phyloP scores from a whole-genome alignment of 1,139 yeast genomes.

The Taiozyma sp. region DNA sequence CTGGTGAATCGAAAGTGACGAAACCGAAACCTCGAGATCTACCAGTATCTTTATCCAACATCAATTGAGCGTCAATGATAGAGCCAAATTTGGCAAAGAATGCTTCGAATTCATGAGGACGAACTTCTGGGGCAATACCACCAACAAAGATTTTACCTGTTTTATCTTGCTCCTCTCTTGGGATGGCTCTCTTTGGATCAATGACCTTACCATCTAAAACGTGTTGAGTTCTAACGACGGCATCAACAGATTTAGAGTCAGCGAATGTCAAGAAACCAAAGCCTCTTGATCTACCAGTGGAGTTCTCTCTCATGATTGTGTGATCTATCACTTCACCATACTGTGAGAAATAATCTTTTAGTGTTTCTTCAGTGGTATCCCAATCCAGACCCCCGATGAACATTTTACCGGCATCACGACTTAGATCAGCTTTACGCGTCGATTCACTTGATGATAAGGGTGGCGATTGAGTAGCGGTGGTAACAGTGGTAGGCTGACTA shows the following conservation, averaged over 20 bases:
- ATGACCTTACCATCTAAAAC: constrained; percentile 93
- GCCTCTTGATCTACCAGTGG: constrained; percentile 93
- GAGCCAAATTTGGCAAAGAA: constrained; percentile 90
- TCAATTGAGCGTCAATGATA: constrained; percentile 93
- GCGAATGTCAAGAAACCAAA: constrained; percentile 93
- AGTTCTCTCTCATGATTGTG: constrained; percentile 90
- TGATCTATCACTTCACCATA: constrained; percentile 89
- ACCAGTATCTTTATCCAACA: constrained; percentile 98
- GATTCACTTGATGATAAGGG: constrained; percentile 23
- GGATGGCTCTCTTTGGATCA: constrained; percentile 97
- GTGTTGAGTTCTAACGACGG: constrained; percentile 84
- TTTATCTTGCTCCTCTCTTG: constrained; percentile 96
- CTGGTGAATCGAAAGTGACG: constrained; percentile 93
- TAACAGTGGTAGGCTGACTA: neutral
- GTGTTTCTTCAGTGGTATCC: constrained; percentile 91
- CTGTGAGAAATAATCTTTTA: constrained; percentile 79
- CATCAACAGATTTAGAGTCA: constrained; percentile 78
- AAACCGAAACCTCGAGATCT: constrained; percentile 98
- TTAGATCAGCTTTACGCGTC: constrained; percentile 33
- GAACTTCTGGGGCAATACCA: constrained; percentile 94
- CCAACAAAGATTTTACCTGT: constrained; percentile 98
- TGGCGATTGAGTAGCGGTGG: constrained; percentile 20
- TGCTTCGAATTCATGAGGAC: constrained; percentile 84
- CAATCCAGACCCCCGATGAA: constrained; percentile 97
- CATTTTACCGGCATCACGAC: constrained; percentile 79